These are phyloP conservation scores for Capillidium rhysosporum DNA, from an alignment of 371 early-diverging fungal species.

Conservation along the genomic window DNA sequence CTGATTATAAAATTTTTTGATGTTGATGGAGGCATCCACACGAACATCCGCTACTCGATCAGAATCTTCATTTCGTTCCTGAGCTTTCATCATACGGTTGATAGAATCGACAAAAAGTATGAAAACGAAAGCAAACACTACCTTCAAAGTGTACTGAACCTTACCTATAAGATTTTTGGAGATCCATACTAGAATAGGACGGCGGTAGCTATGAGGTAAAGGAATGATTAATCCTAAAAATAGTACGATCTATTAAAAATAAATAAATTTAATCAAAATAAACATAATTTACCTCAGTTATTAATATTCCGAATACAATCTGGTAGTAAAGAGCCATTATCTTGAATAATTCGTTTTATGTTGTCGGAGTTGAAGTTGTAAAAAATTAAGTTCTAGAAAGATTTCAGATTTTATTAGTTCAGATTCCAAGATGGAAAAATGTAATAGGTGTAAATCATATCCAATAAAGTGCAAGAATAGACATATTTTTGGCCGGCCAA, in stretches of 20 bases:
- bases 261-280: background rate
- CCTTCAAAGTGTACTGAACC: slow-evolving; percentile 26
- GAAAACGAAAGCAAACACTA: slow-evolving; percentile 31
- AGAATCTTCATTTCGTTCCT: slow-evolving; percentile 16
- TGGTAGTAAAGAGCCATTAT: slow-evolving; percentile 26
- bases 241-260: slow-evolving; percentile 10
- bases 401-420: too few species aligned
- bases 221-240: slow-evolving; percentile 13
- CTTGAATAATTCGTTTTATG: background rate
- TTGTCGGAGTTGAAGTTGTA: too few species aligned
- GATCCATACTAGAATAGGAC: background rate
- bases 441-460: too few species aligned
- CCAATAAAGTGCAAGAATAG: too few species aligned
- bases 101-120: slow-evolving; percentile 23
- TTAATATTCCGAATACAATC: slow-evolving; percentile 17
- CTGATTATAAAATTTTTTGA: slow-evolving; percentile 69
- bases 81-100: slow-evolving; percentile 38
- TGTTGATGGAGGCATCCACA: slow-evolving; percentile 33
- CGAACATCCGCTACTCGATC: slow-evolving; percentile 19
- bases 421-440: too few species aligned
- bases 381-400: too few species aligned
- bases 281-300: slow-evolving; percentile 16
- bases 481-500: too few species aligned
- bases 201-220: background rate
- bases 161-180: slow-evolving; percentile 15